phyloP scores from a whole-genome alignment of 345 rosid genomes.

The Populus tremula region DNA sequence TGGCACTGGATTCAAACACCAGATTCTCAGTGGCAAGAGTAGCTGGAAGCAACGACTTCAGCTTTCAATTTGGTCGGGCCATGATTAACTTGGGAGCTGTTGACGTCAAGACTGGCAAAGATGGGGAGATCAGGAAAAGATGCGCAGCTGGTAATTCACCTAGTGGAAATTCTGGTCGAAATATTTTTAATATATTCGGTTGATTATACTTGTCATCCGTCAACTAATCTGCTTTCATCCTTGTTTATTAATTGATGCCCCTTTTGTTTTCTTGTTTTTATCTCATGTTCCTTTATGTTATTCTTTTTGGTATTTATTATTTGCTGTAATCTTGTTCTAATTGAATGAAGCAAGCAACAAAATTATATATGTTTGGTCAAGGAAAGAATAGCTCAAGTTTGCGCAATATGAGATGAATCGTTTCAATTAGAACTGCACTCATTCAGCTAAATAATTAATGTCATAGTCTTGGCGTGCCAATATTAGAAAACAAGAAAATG shows the following conservation, averaged over 20 bases:
- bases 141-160: constrained; percentile 40
- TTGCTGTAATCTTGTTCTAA: not conserved
- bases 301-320: too few relatives aligned
- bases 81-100: constrained; percentile 55
- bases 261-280: too few relatives aligned
- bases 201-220: too few relatives aligned
- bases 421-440: not conserved
- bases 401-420: not conserved
- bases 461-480: too few relatives aligned
- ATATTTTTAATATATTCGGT: too few relatives aligned
- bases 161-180: not conserved
- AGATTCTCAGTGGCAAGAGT: constrained; percentile 25
- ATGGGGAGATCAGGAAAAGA: constrained; percentile 49
- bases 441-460: not conserved
- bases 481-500: too few relatives aligned
- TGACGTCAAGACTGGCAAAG: constrained; percentile 10
- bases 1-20: constrained; percentile 37
- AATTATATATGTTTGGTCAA: not conserved
- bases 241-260: too few relatives aligned
- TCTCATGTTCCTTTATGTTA: too few relatives aligned
- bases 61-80: constrained; percentile 42
- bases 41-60: constrained; percentile 34
- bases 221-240: too few relatives aligned
- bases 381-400: not conserved
- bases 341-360: not conserved